Percentiles rank a stretch among this genome's conserved stretches.
Conservation (phyloP, 1,284 basidiomycete genomes). For the Leccinum pachyderme region DNA sequence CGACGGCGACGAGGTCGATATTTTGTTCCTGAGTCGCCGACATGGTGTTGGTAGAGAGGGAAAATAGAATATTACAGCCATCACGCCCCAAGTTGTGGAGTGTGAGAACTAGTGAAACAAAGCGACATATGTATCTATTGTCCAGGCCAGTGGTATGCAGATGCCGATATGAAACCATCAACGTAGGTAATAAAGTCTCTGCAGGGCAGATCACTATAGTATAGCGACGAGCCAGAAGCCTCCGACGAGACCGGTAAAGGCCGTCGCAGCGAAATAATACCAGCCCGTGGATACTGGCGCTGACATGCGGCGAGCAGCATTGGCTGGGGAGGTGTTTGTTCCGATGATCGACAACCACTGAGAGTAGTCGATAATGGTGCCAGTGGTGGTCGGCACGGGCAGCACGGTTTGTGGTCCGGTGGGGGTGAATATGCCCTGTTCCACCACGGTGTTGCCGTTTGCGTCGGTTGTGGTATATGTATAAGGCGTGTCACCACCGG, state of each 20-base stretch:
- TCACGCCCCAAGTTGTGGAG: neutral
- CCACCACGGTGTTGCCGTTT: constrained; percentile 44
- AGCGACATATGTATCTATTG: constrained; percentile 8
- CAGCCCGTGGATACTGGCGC: constrained; percentile 27
- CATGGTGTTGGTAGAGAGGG: constrained; percentile 21
- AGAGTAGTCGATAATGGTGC: constrained; percentile 54
- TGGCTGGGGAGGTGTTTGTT: constrained; percentile 37
- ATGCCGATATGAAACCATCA: neutral
- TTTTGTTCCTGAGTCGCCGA: constrained; percentile 17
- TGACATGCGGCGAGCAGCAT: constrained; percentile 23
- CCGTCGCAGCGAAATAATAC: constrained; percentile 30
- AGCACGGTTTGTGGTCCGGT: constrained; percentile 44
- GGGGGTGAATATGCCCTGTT: constrained; percentile 56
- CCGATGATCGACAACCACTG: constrained; percentile 49
- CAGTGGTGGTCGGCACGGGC: constrained; percentile 39
- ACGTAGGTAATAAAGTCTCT: constrained; percentile 2
- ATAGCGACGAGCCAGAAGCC: constrained; percentile 35
- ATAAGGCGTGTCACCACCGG: constrained; percentile 52
- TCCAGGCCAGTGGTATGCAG: constrained; percentile 14
- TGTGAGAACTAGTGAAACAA: constrained; percentile 7
- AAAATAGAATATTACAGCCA: neutral
- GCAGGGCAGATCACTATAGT: constrained; percentile 1
- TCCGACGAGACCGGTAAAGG: constrained; percentile 32
- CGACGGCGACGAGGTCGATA: constrained; percentile 46
- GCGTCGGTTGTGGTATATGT: constrained; percentile 61